Evolutionary conservation across 176 grass and related monocot genomes (phyloP).

Genomic region (Tillandsia fasciculata): DNA sequence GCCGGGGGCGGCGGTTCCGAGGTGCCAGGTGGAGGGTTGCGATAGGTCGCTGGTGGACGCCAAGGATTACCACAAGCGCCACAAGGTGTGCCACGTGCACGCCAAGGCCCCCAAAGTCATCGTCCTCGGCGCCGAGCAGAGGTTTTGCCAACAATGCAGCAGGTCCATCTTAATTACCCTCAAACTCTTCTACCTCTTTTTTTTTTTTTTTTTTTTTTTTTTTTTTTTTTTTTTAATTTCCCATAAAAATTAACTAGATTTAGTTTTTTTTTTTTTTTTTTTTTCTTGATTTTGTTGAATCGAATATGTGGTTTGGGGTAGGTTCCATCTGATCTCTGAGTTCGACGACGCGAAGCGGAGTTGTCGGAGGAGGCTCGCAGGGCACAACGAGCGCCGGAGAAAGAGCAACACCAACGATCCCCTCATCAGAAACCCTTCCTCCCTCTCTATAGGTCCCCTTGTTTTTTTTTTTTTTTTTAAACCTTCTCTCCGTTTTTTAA

Average conservation of each 20-base stretch:
- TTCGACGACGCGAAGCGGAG: slow-evolving; percentile 15
- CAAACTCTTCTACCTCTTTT: not conserved
- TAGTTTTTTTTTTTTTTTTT: not conserved
- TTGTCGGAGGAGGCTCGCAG: slow-evolving; percentile 1
- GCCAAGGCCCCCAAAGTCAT: slow-evolving; percentile 10
- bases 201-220: not conserved
- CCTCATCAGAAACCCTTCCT: not conserved
- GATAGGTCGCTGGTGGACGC: not conserved
- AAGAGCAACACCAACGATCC: slow-evolving; percentile 2
- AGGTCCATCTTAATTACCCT: not conserved
- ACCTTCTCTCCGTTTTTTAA: not conserved
- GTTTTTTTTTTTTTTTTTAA: not conserved
- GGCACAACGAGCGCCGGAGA: slow-evolving; percentile 6
- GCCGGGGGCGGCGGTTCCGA: not conserved
- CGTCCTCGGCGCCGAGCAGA: slow-evolving; percentile 6
- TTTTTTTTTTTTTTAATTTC: too few relatives aligned
- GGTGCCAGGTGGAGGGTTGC: slow-evolving; percentile 9
- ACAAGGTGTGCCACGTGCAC: slow-evolving; percentile 11
- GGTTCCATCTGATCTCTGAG: slow-evolving; percentile 6
- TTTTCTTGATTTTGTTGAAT: not conserved
- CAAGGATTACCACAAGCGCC: slow-evolving; percentile 9
- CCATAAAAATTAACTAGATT: too few relatives aligned
- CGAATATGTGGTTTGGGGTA: not conserved
- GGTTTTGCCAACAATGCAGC: slow-evolving; percentile 11
- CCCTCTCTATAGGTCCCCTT: not conserved